Evolutionary conservation across 495 filamentous ascomycete genomes (phyloP).

Genomic region (Zalerion maritima): DNA sequence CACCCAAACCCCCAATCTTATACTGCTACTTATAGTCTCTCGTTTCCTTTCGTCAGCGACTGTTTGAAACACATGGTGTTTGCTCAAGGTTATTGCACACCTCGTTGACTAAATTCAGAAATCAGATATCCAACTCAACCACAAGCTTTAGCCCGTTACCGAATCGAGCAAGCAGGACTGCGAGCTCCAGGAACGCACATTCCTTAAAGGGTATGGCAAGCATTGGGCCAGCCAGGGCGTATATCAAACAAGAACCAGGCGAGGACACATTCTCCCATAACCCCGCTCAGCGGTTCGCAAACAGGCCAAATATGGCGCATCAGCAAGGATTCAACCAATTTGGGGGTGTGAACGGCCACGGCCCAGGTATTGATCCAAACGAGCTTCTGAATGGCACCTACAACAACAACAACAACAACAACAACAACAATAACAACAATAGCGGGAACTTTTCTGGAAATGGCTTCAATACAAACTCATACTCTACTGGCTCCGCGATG

Average conservation of each 20-base stretch:
- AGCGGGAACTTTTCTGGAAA: too few relatives aligned
- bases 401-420: constrained; percentile 22
- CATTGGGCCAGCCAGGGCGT: constrained; percentile 38
- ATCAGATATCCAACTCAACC: too few relatives aligned
- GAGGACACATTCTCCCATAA: constrained; percentile 43
- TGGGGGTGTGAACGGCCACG: constrained; percentile 41
- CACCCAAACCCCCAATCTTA: too few relatives aligned
- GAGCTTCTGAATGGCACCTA: constrained; percentile 52
- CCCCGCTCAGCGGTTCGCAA: constrained; percentile 20
- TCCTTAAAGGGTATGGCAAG: constrained; percentile 12
- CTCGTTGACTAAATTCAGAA: too few relatives aligned
- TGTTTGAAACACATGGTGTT: too few relatives aligned
- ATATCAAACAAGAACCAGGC: constrained; percentile 67
- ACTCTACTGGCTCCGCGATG: constrained; percentile 32
- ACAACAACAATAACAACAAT: constrained; percentile 19
- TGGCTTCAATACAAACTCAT: too few relatives aligned
- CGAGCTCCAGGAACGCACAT: constrained; percentile 6
- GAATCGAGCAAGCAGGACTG: too few relatives aligned
- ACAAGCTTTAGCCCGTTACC: too few relatives aligned
- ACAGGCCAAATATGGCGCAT: constrained; percentile 46
- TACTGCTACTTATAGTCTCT: too few relatives aligned
- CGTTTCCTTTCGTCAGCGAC: too few relatives aligned
- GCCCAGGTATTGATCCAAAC: constrained; percentile 63
- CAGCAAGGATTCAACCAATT: constrained; percentile 54
- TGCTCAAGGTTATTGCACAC: too few relatives aligned